Evolutionary conservation across 306 rosid species (phyloP), one percentile per base, ranked within the genome.

Genomic region (Abrus pulchellus): DNA sequence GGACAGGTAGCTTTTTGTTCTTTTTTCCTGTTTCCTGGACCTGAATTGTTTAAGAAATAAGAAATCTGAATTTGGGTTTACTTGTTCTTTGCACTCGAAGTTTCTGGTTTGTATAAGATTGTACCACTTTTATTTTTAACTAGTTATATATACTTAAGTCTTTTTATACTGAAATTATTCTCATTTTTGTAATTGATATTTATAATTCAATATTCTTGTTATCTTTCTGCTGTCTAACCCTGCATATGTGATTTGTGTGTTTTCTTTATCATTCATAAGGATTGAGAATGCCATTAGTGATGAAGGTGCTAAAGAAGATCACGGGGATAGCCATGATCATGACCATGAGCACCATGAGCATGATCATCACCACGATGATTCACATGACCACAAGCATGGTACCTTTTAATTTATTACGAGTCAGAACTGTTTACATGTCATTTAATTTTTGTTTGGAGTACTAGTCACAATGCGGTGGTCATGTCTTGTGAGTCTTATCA

Each of bases 361-460:
- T 64, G 79, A 89, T 3, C 88, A 90, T 41, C 83, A 90, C 50
- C 82, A 87, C 27, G 76, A 92, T 6, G 82, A 84, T 5, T 63
- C 82, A 28, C 97, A 89, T 57, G 89, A 89, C 52, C 98, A 92
- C 86, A 74, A 88, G 48, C 97, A 93, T 29, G 99, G 99, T 95
- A 91, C 76, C 48, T 79, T 34, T 77, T 57, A 40, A 38, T 72
- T 53, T 38, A 14, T 66, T 38, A 30, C 14, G 54, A 49, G 59
- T 60, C 50, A 1, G 47, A 81, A 60, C 72, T 64, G 68, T 43
- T 64, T 75, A 49, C 47, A 2, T 65, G 30, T 5, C 67, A 54
- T 68, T 11, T 50, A 41, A 12, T 80, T 82, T 32, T 71, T 40
- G 72, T 86, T 54, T 38, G 70, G 38, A 10, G 33, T 64, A 33